Percentiles rank a stretch among this genome's conserved stretches.
These are phyloP conservation scores for Trichoderma arundinaceum DNA, from an alignment of 2,329 filamentous ascomycete genomes.

Conservation along the genomic window DNA sequence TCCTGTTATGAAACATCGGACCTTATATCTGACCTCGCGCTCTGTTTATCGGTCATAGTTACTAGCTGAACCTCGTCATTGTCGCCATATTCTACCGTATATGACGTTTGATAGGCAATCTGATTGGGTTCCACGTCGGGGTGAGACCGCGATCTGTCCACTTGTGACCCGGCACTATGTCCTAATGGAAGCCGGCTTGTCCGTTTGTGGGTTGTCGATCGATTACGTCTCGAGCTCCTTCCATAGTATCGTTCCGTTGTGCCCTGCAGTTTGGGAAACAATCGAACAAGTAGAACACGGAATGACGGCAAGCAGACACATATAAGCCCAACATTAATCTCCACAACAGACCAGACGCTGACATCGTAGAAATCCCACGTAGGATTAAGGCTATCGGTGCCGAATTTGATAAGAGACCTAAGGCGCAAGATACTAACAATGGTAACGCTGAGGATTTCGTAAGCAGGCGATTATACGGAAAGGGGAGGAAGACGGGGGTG, in stretches of 20 bases:
- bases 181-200: conserved; percentile 32
- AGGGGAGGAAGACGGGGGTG: neutral
- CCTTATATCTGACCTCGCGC: conserved; percentile 22
- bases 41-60: conserved; percentile 26
- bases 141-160: conserved; percentile 35
- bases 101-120: conserved; percentile 45
- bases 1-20: conserved; percentile 19
- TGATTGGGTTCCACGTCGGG: conserved; percentile 37
- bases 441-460: conserved; percentile 41
- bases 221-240: conserved; percentile 36
- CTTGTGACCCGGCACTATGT: conserved; percentile 38
- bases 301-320: conserved; percentile 49
- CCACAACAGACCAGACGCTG: conserved; percentile 46
- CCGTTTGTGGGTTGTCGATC: conserved; percentile 28
- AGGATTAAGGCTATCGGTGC: conserved; percentile 40
- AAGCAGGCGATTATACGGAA: neutral
- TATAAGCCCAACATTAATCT: conserved; percentile 49
- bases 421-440: conserved; percentile 49
- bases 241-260: conserved; percentile 42
- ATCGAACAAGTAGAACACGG: conserved; percentile 43
- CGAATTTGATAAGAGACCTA: conserved; percentile 42
- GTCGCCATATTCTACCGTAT: conserved; percentile 43
- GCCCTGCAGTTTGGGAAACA: conserved; percentile 47
- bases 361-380: conserved; percentile 46
- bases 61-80: conserved; percentile 31